Evolutionary conservation across 352 stramenopile genomes (phyloP).

Genomic region (Pythium sp.): DNA sequence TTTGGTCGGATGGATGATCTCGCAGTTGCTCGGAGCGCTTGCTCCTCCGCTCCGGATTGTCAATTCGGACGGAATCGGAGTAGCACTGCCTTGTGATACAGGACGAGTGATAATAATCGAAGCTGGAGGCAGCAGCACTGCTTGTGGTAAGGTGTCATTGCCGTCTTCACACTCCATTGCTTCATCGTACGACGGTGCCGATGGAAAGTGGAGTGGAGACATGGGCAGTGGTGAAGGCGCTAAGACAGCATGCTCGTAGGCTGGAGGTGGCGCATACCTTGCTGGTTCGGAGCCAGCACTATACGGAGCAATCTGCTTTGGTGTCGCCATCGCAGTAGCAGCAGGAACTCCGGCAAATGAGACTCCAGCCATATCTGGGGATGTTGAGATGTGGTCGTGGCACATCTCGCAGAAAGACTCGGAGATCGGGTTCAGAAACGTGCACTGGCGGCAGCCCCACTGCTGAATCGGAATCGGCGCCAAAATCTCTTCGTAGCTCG

Average conservation of each 20-base stretch:
- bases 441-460: conserved; percentile 34
- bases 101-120: not conserved
- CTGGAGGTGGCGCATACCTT: not conserved
- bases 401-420: conserved; percentile 68
- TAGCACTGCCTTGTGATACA: not conserved
- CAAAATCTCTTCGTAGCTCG: conserved; percentile 13
- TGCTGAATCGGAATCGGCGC: not conserved
- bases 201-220: conserved; percentile 26
- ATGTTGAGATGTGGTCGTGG: conserved; percentile 40
- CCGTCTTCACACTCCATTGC: conserved; percentile 2
- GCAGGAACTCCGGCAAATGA: not conserved
- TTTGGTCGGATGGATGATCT: conserved; percentile 14
- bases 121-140: not conserved
- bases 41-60: not conserved
- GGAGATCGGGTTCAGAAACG: conserved; percentile 50
- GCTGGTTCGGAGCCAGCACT: not conserved
- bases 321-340: not conserved
- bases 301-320: not conserved
- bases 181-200: conserved; percentile 27
- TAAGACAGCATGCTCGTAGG: conserved; percentile 1
- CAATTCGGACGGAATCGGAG: not conserved
- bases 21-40: not conserved
- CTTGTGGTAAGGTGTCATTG: not conserved
- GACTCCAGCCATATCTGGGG: conserved; percentile 1
- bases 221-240: conserved; percentile 13